phyloP scores from a whole-genome alignment of 768 basidiomycete genomes.

The Suillus decipiens region DNA sequence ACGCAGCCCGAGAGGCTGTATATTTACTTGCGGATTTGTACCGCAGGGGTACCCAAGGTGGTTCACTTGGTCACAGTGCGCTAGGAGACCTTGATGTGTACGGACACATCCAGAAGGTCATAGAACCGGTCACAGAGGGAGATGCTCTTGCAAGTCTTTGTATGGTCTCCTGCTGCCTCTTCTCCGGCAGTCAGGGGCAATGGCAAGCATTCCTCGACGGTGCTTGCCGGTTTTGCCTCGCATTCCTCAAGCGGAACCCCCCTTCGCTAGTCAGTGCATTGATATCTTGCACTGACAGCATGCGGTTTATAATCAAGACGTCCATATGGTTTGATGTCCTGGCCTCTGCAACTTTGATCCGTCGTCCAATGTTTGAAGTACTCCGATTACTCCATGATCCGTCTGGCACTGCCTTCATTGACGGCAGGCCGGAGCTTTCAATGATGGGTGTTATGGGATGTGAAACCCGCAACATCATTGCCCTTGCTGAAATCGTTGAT shows the following conservation, averaged over 20 bases:
- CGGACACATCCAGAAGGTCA: constrained; percentile 27
- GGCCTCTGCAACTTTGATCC: constrained; percentile 69
- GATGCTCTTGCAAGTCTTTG: constrained; percentile 81
- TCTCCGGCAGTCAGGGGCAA: constrained; percentile 70
- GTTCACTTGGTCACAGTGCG: constrained; percentile 21
- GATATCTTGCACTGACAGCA: constrained; percentile 46
- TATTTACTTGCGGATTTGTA: constrained; percentile 67
- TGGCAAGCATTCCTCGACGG: constrained; percentile 71
- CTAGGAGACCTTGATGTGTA: constrained; percentile 27
- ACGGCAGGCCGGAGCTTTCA: constrained; percentile 49
- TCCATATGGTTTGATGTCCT: constrained; percentile 89
- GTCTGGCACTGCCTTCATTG: constrained; percentile 18
- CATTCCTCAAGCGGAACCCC: constrained; percentile 42
- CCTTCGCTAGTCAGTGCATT: constrained; percentile 48
- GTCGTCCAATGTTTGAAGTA: constrained; percentile 53
- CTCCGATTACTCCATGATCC: constrained; percentile 57
- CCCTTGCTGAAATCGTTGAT: constrained; percentile 70
- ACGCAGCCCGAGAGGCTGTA: constrained; percentile 57
- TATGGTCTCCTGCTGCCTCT: constrained; percentile 74
- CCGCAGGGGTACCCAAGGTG: constrained; percentile 30
- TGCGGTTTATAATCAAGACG: constrained; percentile 77
- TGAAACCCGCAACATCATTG: constrained; percentile 77
- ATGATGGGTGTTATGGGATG: constrained; percentile 89
- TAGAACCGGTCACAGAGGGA: constrained; percentile 44
- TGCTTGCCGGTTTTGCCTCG: constrained; percentile 56